A percentile compares a stretch with the other conserved stretches of the same genome.
Evolutionary conservation across 305 asterid genomes (phyloP).

Genomic region (Fraxinus greggii): DNA sequence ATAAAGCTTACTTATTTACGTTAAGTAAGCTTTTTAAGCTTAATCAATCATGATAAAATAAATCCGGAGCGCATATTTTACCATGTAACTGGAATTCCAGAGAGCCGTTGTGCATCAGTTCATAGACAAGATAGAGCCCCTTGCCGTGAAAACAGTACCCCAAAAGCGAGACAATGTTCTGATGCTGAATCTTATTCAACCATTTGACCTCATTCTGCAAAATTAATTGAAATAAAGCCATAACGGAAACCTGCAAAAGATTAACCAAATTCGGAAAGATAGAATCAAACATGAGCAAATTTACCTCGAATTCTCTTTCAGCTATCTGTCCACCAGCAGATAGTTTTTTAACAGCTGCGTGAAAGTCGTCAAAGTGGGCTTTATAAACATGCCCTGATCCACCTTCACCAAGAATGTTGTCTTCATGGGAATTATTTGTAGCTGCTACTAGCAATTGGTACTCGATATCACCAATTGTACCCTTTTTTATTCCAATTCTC

Average conservation of each 20-base stretch:
- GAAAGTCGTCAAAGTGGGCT: constrained; percentile 59
- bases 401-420: constrained; percentile 62
- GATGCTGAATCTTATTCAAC: constrained; percentile 75
- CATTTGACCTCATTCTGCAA: constrained; percentile 82
- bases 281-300: constrained; percentile 9
- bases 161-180: constrained; percentile 70
- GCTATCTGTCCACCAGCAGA: constrained; percentile 50
- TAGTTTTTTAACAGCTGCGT: constrained; percentile 69
- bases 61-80: constrained; percentile 22
- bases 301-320: constrained; percentile 70
- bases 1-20: background rate
- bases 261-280: background rate
- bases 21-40: background rate
- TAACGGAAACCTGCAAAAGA: background rate
- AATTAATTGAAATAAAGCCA: constrained; percentile 19
- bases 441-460: constrained; percentile 66
- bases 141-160: constrained; percentile 70
- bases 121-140: constrained; percentile 66
- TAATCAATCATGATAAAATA: background rate
- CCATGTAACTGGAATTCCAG: constrained; percentile 78
- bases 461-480: constrained; percentile 60
- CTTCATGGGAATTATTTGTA: constrained; percentile 62
- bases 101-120: constrained; percentile 80
- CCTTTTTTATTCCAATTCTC: constrained; percentile 51
- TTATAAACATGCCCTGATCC: constrained; percentile 64